Percentiles rank a stretch among this genome's conserved stretches.
phyloP scores from a whole-genome alignment of 768 basidiomycete species.

The Clathrus columnatus region DNA sequence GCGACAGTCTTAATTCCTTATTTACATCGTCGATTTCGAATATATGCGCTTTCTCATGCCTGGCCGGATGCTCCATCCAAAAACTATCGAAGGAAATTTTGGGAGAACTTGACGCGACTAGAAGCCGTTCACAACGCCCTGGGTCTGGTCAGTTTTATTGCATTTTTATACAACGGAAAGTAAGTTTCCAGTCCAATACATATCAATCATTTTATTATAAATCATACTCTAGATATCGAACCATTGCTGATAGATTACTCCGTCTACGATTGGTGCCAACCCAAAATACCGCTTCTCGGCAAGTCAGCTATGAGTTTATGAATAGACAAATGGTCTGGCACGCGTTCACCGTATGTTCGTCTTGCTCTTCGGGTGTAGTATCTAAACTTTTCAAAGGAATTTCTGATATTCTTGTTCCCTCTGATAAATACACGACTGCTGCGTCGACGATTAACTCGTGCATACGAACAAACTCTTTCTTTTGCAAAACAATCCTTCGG shows the following conservation, averaged over 20 bases:
- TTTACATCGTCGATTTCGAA: slow-evolving; percentile 61
- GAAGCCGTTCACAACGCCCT: slow-evolving; percentile 61
- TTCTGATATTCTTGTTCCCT: slow-evolving; percentile 85
- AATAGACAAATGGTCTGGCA: slow-evolving; percentile 99
- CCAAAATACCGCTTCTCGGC: slow-evolving; percentile 56
- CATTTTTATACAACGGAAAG: slow-evolving; percentile 84
- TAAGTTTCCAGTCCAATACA: slow-evolving; percentile 26
- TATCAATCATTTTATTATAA: not conserved
- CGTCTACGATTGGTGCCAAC: slow-evolving; percentile 67
- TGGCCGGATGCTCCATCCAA: slow-evolving; percentile 89
- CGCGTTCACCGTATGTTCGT: slow-evolving; percentile 76
- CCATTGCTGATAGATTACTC: slow-evolving; percentile 71
- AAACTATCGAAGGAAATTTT: slow-evolving; percentile 63
- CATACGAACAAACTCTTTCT: slow-evolving; percentile 10
- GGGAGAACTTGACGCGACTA: slow-evolving; percentile 55
- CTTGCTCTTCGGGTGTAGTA: slow-evolving; percentile 6
- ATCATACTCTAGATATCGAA: slow-evolving; percentile 58
- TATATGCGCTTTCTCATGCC: slow-evolving; percentile 68
- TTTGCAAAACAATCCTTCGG: not conserved
- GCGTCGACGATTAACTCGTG: slow-evolving; percentile 44
- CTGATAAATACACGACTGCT: slow-evolving; percentile 64
- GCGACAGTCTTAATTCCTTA: slow-evolving; percentile 76
- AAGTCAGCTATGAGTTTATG: slow-evolving; percentile 98
- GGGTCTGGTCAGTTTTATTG: slow-evolving; percentile 65
- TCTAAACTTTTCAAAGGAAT: slow-evolving; percentile 53